These are phyloP conservation scores for Fonsecaea pugnacius DNA, from an alignment of 2,329 filamentous ascomycete genomes.

Conservation along the genomic window DNA sequence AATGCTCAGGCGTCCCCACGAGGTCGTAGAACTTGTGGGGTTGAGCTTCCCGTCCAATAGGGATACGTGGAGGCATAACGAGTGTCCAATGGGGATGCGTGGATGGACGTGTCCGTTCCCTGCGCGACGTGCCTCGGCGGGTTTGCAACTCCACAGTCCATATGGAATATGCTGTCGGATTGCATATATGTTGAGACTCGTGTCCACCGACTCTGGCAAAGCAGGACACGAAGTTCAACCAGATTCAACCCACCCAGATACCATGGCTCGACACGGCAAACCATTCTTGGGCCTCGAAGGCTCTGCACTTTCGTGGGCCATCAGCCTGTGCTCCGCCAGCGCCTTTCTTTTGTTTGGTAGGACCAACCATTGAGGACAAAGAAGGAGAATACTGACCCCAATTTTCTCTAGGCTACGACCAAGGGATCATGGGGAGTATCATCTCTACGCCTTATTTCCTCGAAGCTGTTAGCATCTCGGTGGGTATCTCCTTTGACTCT, in stretches of 20 bases:
- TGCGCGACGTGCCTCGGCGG: conserved; percentile 1
- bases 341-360: conserved; percentile 27
- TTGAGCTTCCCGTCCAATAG: conserved; percentile 10
- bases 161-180: not conserved
- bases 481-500: not conserved
- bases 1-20: not conserved
- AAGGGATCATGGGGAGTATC: conserved; percentile 37
- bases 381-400: not conserved
- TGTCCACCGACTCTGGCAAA: not conserved
- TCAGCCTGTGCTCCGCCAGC: conserved; percentile 24
- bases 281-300: conserved; percentile 28
- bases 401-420: conserved; percentile 33
- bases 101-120: not conserved
- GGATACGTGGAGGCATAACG: conserved; percentile 11
- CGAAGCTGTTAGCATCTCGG: conserved; percentile 31
- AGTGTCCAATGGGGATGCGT: conserved; percentile 9
- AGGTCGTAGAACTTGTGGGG: conserved; percentile 3
- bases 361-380: not conserved
- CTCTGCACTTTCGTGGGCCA: conserved; percentile 25
- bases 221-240: not conserved
- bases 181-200: not conserved
- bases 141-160: not conserved
- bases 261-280: conserved; percentile 20
- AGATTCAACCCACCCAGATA: not conserved
- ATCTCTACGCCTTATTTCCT: conserved; percentile 36